Evolutionary conservation across 192 early-diverging fungal genomes (phyloP).

Genomic region (Umbelopsis sp.): DNA sequence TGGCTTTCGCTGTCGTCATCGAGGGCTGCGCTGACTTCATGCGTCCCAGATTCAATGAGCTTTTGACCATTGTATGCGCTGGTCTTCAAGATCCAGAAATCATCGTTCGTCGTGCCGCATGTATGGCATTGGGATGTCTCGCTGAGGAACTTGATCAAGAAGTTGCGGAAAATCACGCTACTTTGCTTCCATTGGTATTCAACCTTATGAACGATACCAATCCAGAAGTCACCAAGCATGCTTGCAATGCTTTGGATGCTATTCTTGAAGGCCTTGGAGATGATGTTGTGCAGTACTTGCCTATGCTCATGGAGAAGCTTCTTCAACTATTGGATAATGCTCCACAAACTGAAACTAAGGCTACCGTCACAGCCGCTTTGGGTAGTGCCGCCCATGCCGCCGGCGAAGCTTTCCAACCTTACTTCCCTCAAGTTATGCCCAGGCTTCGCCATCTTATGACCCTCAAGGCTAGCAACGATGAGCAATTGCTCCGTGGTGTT

Average conservation of each 20-base stretch:
- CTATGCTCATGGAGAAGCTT: slow-evolving; percentile 81
- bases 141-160: slow-evolving; percentile 81
- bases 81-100: slow-evolving; percentile 82
- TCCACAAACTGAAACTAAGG: slow-evolving; percentile 66
- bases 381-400: slow-evolving; percentile 91
- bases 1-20: slow-evolving; percentile 77
- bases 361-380: slow-evolving; percentile 80
- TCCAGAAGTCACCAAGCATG: slow-evolving; percentile 73
- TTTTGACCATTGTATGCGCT: slow-evolving; percentile 72
- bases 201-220: slow-evolving; percentile 78
- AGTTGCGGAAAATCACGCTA: slow-evolving; percentile 78
- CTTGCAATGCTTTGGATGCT: slow-evolving; percentile 85
- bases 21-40: slow-evolving; percentile 90
- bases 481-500: slow-evolving; percentile 77
- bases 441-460: slow-evolving; percentile 75
- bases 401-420: slow-evolving; percentile 69
- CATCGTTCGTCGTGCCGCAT: slow-evolving; percentile 81
- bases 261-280: slow-evolving; percentile 85
- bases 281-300: slow-evolving; percentile 79
- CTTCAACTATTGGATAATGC: slow-evolving; percentile 72
- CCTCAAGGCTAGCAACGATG: slow-evolving; percentile 67
- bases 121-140: slow-evolving; percentile 81
- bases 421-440: slow-evolving; percentile 73
- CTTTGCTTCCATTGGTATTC: slow-evolving; percentile 84
- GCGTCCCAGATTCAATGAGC: slow-evolving; percentile 73